These are phyloP conservation scores for Daldinia grandis DNA, from an alignment of 495 filamentous ascomycete genomes.

Conservation along the genomic window DNA sequence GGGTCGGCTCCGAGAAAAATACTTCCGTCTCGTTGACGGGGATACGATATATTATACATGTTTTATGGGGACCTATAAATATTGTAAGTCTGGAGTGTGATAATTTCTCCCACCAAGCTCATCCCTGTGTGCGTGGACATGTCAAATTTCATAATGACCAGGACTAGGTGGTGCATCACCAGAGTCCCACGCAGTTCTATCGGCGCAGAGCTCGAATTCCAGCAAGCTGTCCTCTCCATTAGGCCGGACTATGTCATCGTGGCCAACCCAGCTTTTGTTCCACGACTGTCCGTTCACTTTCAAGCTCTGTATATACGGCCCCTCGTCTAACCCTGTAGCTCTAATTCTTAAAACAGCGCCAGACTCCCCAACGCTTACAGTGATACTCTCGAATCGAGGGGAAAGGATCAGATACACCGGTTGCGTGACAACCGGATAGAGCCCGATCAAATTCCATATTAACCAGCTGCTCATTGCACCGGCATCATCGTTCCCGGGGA, in stretches of 20 bases:
- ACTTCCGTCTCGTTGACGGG: conserved; percentile 3
- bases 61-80: background rate
- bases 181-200: conserved; percentile 62
- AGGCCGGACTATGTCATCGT: conserved; percentile 67
- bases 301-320: conserved; percentile 61
- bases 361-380: conserved; percentile 60
- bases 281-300: conserved; percentile 58
- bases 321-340: conserved; percentile 49
- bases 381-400: conserved; percentile 66
- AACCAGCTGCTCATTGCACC: conserved; percentile 73
- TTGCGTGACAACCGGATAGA: conserved; percentile 69
- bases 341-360: conserved; percentile 60
- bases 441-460: conserved; percentile 71
- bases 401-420: conserved; percentile 67
- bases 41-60: background rate
- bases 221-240: conserved; percentile 58
- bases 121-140: background rate
- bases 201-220: conserved; percentile 65
- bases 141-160: conserved; percentile 33
- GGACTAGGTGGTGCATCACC: conserved; percentile 63
- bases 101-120: background rate
- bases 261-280: conserved; percentile 66
- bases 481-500: conserved; percentile 72
- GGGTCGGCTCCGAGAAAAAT: conserved; percentile 6
- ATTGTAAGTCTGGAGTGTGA: background rate